Evolutionary conservation across 1,139 yeast genomes (phyloP), one percentile per base, ranked within the genome.

Genomic region (Waltiozyma solani): DNA sequence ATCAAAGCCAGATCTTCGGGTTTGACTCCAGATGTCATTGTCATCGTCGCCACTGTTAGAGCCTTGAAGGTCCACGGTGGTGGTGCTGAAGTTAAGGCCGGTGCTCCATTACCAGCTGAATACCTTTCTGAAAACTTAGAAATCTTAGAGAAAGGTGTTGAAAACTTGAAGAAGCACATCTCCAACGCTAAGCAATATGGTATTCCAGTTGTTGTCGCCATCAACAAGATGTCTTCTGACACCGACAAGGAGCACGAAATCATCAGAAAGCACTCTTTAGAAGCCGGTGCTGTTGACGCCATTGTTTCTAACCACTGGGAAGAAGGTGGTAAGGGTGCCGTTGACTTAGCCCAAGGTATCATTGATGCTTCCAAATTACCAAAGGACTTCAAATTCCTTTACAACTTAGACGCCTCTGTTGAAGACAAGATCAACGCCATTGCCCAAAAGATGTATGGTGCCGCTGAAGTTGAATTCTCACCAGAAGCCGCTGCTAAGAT

Each of bases 301-400:
- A 82, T 91, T 54, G 89, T 85, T 32, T 82, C 96, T 33, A 85
- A 85, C 71, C 98, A 91, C 65, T 91, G 97, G 97, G 96, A 84
- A 64, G 85, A 85, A 66, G 98, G 98, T 67, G 98, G 98, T 52
- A 67, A 69, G 49, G 98, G 98, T 55, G 97, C 98, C 11, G 73
- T 85, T 48, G 81, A 73, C 42, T 75, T 91, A 49, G 97, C 97
- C 40, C 57, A 80, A 46, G 95, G 95, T 44, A 93, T 89, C 44
- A 75, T 86, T 51, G 68, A 71, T 46, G 91, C 93, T 33, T 73
- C 89, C 41, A 71, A 76, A 54, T 64, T 64, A 44, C 64, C 66
- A 43, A 66, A 69, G 51, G 63, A 76, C 46, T 79, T 82, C 68
- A 69, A 76, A 53, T 78, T 81, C 66, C 71, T 89, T 53, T 86